Conservation (phyloP, 805 yeast species). For the Ogataea zsoltii region DNA sequence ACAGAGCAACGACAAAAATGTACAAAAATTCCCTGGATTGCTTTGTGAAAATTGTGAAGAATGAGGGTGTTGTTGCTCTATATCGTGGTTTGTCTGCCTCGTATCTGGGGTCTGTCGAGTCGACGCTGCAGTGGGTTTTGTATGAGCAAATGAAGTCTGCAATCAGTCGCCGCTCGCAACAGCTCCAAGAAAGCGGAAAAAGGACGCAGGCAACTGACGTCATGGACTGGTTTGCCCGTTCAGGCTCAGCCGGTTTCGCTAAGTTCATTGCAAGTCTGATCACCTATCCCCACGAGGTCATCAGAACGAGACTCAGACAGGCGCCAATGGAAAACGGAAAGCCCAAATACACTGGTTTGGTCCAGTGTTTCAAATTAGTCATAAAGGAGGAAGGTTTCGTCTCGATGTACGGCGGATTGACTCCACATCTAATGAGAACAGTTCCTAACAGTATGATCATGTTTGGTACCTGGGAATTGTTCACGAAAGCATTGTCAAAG, state of each 20-base stretch:
- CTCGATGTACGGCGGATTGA: constrained; percentile 95
- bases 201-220: constrained; percentile 58
- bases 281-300: constrained; percentile 97
- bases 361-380: constrained; percentile 85
- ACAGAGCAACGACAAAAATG: constrained; percentile 60
- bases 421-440: constrained; percentile 94
- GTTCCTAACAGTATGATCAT: constrained; percentile 97
- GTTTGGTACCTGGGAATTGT: constrained; percentile 98
- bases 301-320: constrained; percentile 92
- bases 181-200: constrained; percentile 35
- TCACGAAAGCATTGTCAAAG: constrained; percentile 55
- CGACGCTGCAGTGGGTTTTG: constrained; percentile 93
- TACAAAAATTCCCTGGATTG: constrained; percentile 90
- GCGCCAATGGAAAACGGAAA: constrained; percentile 80
- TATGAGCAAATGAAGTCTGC: constrained; percentile 90
- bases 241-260: constrained; percentile 97
- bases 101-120: constrained; percentile 88
- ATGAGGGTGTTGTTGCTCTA: constrained; percentile 79
- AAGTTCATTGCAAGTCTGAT: constrained; percentile 88
- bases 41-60: constrained; percentile 59
- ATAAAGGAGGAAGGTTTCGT: constrained; percentile 88
- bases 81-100: constrained; percentile 94
- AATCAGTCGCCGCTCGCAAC: constrained; percentile 52
- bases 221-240: constrained; percentile 90
- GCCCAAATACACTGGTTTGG: constrained; percentile 84